Conservation (phyloP, 108 stramenopile genomes). For the Parietichytrium sp. region DNA sequence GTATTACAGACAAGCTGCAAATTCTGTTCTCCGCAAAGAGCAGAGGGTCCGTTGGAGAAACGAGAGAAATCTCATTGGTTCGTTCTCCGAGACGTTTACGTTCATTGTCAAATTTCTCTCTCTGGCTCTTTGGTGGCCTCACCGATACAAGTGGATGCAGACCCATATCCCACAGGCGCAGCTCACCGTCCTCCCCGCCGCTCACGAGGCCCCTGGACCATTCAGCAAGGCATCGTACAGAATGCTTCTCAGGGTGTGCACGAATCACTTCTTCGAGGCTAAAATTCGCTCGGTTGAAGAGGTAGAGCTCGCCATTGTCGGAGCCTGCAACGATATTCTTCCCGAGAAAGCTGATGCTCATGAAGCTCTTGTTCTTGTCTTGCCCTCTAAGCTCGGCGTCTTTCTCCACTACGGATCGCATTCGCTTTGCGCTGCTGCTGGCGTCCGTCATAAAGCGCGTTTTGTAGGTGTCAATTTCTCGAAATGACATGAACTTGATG, state of each 20-base stretch:
- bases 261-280: background rate
- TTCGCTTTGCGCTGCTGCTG: too few relatives aligned
- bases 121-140: too few relatives aligned
- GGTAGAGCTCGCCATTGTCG: background rate
- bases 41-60: too few relatives aligned
- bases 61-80: too few relatives aligned
- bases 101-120: too few relatives aligned
- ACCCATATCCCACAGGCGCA: slow-evolving; percentile 22
- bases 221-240: background rate
- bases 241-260: background rate
- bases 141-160: slow-evolving; percentile 11
- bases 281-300: background rate
- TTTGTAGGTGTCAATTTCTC: too few relatives aligned
- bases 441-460: too few relatives aligned
- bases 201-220: slow-evolving; percentile 2
- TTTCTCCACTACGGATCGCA: too few relatives aligned
- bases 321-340: background rate
- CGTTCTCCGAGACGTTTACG: too few relatives aligned
- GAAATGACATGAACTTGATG: background rate
- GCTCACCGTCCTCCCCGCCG: background rate
- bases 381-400: too few relatives aligned
- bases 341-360: slow-evolving; percentile 10
- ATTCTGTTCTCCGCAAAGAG: too few relatives aligned
- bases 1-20: background rate
- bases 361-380: too few relatives aligned